These are phyloP conservation scores for Penicillium sp. DNA, from an alignment of 2,329 filamentous ascomycete genomes.

Conservation along the genomic window DNA sequence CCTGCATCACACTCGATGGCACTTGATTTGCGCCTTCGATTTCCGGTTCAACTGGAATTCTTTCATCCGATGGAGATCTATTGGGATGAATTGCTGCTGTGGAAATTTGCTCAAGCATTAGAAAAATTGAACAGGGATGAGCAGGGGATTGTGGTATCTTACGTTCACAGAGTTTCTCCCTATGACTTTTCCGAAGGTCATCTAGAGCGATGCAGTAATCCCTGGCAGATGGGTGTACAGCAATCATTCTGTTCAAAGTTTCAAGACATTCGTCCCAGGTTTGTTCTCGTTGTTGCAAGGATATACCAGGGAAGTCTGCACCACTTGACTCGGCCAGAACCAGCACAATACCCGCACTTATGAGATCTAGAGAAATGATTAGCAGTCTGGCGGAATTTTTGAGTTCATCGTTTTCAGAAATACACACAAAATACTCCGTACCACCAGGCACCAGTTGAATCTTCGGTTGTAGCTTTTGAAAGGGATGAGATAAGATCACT, in stretches of 20 bases:
- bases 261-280: conserved; percentile 7
- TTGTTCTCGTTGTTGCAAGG: neutral
- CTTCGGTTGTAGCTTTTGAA: conserved; percentile 1
- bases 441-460: conserved; percentile 13
- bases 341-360: neutral
- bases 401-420: neutral
- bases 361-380: neutral
- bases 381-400: neutral
- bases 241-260: conserved; percentile 5
- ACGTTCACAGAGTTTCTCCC: neutral
- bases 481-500: conserved; percentile 6
- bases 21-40: neutral
- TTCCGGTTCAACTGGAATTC: neutral
- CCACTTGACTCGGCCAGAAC: neutral
- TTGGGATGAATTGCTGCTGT: neutral
- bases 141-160: neutral
- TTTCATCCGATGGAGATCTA: neutral
- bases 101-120: neutral
- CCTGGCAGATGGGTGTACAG: conserved; percentile 6
- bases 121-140: neutral
- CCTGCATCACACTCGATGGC: neutral
- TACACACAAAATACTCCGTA: conserved; percentile 7
- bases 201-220: conserved; percentile 5
- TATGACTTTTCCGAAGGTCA: neutral
- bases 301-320: neutral